A percentile compares a stretch with the other conserved stretches of the same genome.
Evolutionary conservation across 1,139 yeast genomes (phyloP).

Genomic region (Arxiozyma heterogenica): DNA sequence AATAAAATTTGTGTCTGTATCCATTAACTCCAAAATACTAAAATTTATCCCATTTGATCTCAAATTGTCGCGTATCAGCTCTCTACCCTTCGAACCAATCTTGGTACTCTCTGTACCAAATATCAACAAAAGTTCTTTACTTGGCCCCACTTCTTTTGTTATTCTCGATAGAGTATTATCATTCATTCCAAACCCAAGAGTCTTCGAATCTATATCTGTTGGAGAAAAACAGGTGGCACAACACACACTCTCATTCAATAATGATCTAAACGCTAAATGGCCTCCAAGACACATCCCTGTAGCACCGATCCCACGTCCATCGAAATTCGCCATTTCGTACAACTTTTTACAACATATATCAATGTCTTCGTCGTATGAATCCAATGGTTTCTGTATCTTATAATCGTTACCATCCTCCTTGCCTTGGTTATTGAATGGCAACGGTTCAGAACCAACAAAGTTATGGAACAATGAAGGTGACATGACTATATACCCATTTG

Average conservation of each 20-base stretch:
- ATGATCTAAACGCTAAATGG: slow-evolving; percentile 67
- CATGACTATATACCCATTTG: slow-evolving; percentile 69
- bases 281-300: slow-evolving; percentile 89
- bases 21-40: slow-evolving; percentile 66
- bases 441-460: slow-evolving; percentile 53
- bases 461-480: slow-evolving; percentile 77
- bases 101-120: slow-evolving; percentile 77
- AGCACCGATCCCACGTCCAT: slow-evolving; percentile 60
- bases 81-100: slow-evolving; percentile 73
- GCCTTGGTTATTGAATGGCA: slow-evolving; percentile 63
- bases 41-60: slow-evolving; percentile 52
- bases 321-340: slow-evolving; percentile 49
- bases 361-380: slow-evolving; percentile 71
- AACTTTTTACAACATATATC: slow-evolving; percentile 56
- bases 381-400: slow-evolving; percentile 58
- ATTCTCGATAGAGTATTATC: slow-evolving; percentile 55
- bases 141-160: slow-evolving; percentile 40
- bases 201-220: slow-evolving; percentile 62
- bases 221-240: slow-evolving; percentile 75
- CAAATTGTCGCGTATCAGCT: slow-evolving; percentile 54
- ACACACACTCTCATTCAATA: slow-evolving; percentile 53
- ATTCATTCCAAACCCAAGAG: slow-evolving; percentile 52
- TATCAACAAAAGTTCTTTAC: slow-evolving; percentile 51
- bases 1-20: slow-evolving; percentile 77
- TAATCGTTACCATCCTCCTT: slow-evolving; percentile 66